Percentiles rank a stretch among this genome's conserved stretches.
Conservation (phyloP, 2,329 filamentous ascomycete genomes). For the Aspergillus eucalypticola region DNA sequence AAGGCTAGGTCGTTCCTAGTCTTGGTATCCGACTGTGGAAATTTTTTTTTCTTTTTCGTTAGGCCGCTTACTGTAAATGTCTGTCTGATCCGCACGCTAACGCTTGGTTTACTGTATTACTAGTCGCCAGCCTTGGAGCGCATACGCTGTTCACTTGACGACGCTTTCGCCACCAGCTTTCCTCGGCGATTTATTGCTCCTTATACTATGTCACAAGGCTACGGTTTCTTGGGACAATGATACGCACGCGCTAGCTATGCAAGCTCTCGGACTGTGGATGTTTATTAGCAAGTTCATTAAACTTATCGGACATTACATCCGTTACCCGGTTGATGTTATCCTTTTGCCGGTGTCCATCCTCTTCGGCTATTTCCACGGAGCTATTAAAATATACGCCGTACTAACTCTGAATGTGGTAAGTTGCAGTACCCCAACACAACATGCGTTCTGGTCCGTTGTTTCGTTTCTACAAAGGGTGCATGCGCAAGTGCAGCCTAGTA, state of each 20-base stretch:
- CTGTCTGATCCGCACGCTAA: conserved; percentile 27
- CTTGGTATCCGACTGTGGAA: background rate
- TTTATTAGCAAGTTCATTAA: conserved; percentile 91
- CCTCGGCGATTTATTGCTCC: conserved; percentile 70
- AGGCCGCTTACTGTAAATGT: background rate
- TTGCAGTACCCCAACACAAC: conserved; percentile 24
- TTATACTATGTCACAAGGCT: conserved; percentile 69
- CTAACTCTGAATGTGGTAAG: conserved; percentile 80
- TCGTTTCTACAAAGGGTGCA: conserved; percentile 6
- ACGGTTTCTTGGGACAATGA: conserved; percentile 61
- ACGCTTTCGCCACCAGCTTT: conserved; percentile 89
- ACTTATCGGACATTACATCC: conserved; percentile 79
- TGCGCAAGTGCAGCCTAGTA: conserved; percentile 6
- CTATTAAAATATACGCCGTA: conserved; percentile 88
- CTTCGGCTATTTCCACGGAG: conserved; percentile 89
- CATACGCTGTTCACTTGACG: conserved; percentile 88
- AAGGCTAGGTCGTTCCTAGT: background rate
- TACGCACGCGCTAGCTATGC: conserved; percentile 58
- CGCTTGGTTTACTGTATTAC: conserved; percentile 22
- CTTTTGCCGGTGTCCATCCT: conserved; percentile 81
- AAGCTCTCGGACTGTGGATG: conserved; percentile 70
- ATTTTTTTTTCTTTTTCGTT: no score
- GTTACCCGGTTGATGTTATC: conserved; percentile 77
- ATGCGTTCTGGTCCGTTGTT: conserved; percentile 1
- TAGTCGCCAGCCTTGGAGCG: conserved; percentile 89